Percentiles rank a stretch among this genome's conserved stretches.
Evolutionary conservation across 225 moss, liverwort and hornwort species (phyloP).

Genomic region (Physcomitrium patens): DNA sequence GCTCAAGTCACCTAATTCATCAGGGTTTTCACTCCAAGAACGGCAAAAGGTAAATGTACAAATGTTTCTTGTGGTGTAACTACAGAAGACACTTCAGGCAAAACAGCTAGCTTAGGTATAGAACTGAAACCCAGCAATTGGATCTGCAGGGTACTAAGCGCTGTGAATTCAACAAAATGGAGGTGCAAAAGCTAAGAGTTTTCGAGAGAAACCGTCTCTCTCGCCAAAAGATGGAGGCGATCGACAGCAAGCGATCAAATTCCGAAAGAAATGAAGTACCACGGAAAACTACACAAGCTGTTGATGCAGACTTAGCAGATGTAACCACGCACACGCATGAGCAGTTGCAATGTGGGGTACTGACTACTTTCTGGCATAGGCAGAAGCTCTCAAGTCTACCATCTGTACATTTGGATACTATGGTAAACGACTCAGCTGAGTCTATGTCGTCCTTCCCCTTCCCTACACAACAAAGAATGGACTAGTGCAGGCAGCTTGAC

Average conservation of each 20-base stretch:
- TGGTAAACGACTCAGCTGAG: conserved; percentile 11
- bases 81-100: conserved; percentile 4
- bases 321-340: conserved; percentile 15
- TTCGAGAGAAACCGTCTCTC: neutral
- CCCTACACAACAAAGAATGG: conserved; percentile 12
- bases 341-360: conserved; percentile 18
- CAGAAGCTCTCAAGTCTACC: conserved; percentile 28
- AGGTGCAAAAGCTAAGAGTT: conserved; percentile 1
- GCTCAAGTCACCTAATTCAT: neutral
- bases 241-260: conserved; percentile 4
- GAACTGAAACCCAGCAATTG: neutral
- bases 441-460: conserved; percentile 2
- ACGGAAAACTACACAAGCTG: conserved; percentile 26
- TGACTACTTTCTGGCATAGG: conserved; percentile 26
- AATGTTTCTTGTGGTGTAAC: neutral
- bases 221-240: neutral
- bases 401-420: conserved; percentile 28
- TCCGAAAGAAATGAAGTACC: conserved; percentile 12
- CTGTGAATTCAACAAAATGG: neutral
- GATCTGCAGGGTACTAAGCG: conserved; percentile 2
- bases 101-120: neutral
- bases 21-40: conserved; percentile 11
- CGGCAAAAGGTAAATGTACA: neutral
- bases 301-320: conserved; percentile 1
- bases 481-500: conserved; percentile 16